A percentile compares a stretch with the other conserved stretches of the same genome.
Conservation (phyloP, 2,329 filamentous ascomycete species). For the Endothia cerciana region DNA sequence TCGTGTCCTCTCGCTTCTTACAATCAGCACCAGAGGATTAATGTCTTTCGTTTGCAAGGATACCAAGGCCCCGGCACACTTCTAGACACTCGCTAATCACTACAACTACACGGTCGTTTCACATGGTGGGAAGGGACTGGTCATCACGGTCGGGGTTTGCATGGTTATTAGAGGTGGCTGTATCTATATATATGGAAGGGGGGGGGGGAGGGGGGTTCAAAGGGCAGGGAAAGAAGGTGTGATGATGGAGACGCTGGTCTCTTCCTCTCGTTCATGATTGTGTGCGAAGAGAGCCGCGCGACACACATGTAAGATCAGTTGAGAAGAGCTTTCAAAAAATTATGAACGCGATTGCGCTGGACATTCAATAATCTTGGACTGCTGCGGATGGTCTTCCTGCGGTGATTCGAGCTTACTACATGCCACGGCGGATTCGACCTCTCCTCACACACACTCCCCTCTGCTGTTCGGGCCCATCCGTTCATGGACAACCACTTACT, state of each 20-base stretch:
- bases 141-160: slow-evolving; percentile 9
- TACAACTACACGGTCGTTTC: slow-evolving; percentile 26
- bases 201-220: not conserved
- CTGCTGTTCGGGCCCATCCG: slow-evolving; percentile 3
- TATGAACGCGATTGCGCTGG: not conserved
- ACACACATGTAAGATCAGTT: slow-evolving; percentile 17
- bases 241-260: not conserved
- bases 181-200: slow-evolving; percentile 3
- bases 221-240: slow-evolving; percentile 10
- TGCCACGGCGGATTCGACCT: not conserved
- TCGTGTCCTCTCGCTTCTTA: slow-evolving; percentile 17
- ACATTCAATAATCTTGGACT: not conserved
- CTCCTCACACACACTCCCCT: not conserved
- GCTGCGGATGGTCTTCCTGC: not conserved
- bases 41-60: slow-evolving; percentile 27
- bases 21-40: slow-evolving; percentile 18
- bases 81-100: slow-evolving; percentile 27
- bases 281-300: slow-evolving; percentile 10
- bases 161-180: slow-evolving; percentile 23
- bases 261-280: slow-evolving; percentile 1
- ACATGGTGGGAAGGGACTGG: slow-evolving; percentile 7
- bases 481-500: slow-evolving; percentile 3
- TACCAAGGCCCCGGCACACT: slow-evolving; percentile 21
- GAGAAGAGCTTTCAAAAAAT: slow-evolving; percentile 1
- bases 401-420: not conserved